Evolutionary conservation across 257 asterid species (phyloP).

Genomic region (Petrea volubilis): DNA sequence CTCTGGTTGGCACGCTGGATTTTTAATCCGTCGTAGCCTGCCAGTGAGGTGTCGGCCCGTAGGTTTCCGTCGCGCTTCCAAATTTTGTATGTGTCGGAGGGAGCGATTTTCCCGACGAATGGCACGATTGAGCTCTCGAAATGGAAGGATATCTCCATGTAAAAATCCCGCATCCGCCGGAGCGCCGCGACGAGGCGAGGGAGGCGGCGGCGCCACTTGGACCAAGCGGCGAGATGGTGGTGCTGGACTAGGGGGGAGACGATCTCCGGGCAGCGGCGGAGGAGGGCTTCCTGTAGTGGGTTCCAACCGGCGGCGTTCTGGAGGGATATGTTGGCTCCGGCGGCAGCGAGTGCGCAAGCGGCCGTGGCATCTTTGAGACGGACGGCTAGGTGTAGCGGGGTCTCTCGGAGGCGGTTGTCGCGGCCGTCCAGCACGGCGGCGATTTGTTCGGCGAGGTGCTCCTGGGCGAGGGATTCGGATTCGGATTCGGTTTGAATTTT

Average conservation of each 20-base stretch:
- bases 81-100: constrained; percentile 91
- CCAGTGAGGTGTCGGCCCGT: constrained; percentile 89
- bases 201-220: constrained; percentile 91
- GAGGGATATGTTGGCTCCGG: constrained; percentile 86
- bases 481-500: constrained; percentile 56
- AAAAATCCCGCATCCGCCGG: constrained; percentile 90
- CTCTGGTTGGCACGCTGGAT: constrained; percentile 96
- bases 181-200: constrained; percentile 83
- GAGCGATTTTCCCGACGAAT: constrained; percentile 86
- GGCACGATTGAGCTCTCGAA: constrained; percentile 97
- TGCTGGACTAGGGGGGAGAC: constrained; percentile 67
- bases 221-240: constrained; percentile 85
- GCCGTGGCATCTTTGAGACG: constrained; percentile 75
- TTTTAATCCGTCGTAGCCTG: constrained; percentile 93
- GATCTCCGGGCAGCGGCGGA: constrained; percentile 75
- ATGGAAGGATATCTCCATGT: constrained; percentile 92
- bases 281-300: constrained; percentile 84
- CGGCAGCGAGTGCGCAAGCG: constrained; percentile 56
- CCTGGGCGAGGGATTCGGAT: constrained; percentile 65
- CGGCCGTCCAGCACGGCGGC: constrained; percentile 80
- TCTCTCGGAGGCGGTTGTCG: constrained; percentile 69
- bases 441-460: constrained; percentile 61
- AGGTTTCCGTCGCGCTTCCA: constrained; percentile 96
- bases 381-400: constrained; percentile 93
- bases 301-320: constrained; percentile 96